These are phyloP conservation scores for Anthoceros angustus DNA, from an alignment of 225 moss, liverwort and hornwort genomes.

Conservation along the genomic window DNA sequence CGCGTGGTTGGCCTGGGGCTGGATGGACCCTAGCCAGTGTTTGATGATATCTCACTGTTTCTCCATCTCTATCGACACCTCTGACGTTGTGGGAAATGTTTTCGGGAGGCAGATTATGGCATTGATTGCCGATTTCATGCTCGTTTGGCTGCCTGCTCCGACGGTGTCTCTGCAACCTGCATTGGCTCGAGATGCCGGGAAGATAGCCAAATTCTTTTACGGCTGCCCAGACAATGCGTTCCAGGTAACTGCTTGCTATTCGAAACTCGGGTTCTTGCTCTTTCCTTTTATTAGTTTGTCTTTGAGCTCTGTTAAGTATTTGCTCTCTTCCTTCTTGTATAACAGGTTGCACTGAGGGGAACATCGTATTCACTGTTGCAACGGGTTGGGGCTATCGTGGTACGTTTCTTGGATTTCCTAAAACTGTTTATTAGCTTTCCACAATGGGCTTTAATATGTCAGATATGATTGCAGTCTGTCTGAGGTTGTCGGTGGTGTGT, in stretches of 20 bases:
- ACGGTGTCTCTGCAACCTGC: constrained; percentile 69
- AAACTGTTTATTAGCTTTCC: too few species aligned
- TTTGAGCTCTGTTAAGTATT: background rate
- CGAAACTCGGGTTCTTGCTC: background rate
- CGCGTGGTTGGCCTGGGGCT: too few species aligned
- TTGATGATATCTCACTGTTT: too few species aligned
- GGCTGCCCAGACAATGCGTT: constrained; percentile 95
- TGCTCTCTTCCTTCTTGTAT: background rate
- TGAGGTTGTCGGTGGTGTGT: constrained; percentile 1
- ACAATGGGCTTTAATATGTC: background rate
- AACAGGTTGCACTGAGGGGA: constrained; percentile 65
- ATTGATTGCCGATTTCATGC: constrained; percentile 86
- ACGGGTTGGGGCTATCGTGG: constrained; percentile 68
- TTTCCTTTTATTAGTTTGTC: too few species aligned
- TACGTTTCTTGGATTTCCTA: constrained; percentile 12
- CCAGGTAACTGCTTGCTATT: constrained; percentile 49
- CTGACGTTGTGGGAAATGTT: too few species aligned
- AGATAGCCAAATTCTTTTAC: constrained; percentile 47
- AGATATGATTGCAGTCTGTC: background rate
- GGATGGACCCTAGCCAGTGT: too few species aligned
- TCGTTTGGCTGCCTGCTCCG: constrained; percentile 99
- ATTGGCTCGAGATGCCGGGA: constrained; percentile 45
- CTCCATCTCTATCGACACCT: too few species aligned
- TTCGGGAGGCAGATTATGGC: constrained; percentile 79
- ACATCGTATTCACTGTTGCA: constrained; percentile 57